A percentile compares a stretch with the other conserved stretches of the same genome.
Evolutionary conservation across 1,139 yeast genomes (phyloP).

Genomic region (Arxiozyma telluris): DNA sequence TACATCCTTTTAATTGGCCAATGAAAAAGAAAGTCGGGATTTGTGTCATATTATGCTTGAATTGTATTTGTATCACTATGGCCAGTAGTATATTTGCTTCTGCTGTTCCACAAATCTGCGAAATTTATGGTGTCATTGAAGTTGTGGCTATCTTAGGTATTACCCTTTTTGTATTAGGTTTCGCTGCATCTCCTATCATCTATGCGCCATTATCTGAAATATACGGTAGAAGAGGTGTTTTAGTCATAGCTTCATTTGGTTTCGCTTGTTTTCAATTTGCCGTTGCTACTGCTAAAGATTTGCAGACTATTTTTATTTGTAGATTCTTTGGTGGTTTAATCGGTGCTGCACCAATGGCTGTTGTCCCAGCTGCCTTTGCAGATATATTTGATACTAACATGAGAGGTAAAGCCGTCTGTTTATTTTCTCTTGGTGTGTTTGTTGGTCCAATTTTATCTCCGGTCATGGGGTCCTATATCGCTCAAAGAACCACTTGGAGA

Average conservation of each 20-base stretch:
- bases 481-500: constrained; percentile 58
- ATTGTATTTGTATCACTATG: constrained; percentile 42
- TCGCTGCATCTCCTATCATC: constrained; percentile 71
- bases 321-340: constrained; percentile 68
- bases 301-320: constrained; percentile 63
- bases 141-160: constrained; percentile 57
- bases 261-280: constrained; percentile 58
- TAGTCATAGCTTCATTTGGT: constrained; percentile 47
- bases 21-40: constrained; percentile 34
- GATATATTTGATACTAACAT: constrained; percentile 54
- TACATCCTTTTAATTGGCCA: constrained; percentile 57
- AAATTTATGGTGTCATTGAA: constrained; percentile 41
- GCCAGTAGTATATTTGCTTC: constrained; percentile 61
- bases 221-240: constrained; percentile 57
- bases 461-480: constrained; percentile 57
- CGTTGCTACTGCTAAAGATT: constrained; percentile 60
- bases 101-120: constrained; percentile 37
- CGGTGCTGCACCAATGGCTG: constrained; percentile 76
- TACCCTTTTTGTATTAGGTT: constrained; percentile 68
- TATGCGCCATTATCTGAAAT: constrained; percentile 79
- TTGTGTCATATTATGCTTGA: constrained; percentile 36
- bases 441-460: constrained; percentile 75
- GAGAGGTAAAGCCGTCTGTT: constrained; percentile 63
- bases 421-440: constrained; percentile 59
- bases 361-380: constrained; percentile 75